Percentiles rank a stretch among this genome's conserved stretches.
Conservation (phyloP, 768 basidiomycete genomes). For the Cyclocybe aegerita region DNA sequence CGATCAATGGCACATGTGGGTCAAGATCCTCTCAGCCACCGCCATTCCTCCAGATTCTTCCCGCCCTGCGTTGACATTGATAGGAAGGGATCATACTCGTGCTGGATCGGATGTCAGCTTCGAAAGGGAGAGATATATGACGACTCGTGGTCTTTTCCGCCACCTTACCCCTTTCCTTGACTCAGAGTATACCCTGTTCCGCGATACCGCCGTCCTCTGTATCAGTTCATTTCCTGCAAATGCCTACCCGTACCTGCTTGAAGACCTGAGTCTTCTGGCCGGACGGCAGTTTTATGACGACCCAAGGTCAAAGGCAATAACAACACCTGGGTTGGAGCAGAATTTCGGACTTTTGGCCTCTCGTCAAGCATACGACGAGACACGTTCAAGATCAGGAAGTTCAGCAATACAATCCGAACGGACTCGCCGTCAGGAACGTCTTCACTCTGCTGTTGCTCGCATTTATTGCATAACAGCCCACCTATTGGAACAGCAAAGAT, state of each 20-base stretch:
- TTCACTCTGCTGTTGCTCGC: slow-evolving; percentile 84
- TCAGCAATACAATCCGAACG: slow-evolving; percentile 47
- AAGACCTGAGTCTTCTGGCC: slow-evolving; percentile 79
- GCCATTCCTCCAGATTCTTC: slow-evolving; percentile 62
- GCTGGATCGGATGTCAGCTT: slow-evolving; percentile 73
- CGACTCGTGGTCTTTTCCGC: slow-evolving; percentile 79
- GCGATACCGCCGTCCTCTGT: slow-evolving; percentile 84
- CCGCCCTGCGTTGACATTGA: slow-evolving; percentile 50
- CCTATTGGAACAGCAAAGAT: slow-evolving; percentile 67
- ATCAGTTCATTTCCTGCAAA: slow-evolving; percentile 83
- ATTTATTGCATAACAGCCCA: slow-evolving; percentile 88
- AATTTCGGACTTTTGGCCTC: slow-evolving; percentile 35
- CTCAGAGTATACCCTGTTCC: slow-evolving; percentile 79
- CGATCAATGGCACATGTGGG: slow-evolving; percentile 83
- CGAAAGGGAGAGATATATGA: slow-evolving; percentile 80
- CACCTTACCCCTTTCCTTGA: slow-evolving; percentile 87
- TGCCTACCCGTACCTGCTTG: slow-evolving; percentile 78
- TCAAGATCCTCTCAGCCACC: slow-evolving; percentile 84
- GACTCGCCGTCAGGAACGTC: slow-evolving; percentile 70
- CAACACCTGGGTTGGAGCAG: slow-evolving; percentile 36
- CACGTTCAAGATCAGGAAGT: slow-evolving; percentile 45
- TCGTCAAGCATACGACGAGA: slow-evolving; percentile 68
- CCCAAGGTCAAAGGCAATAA: slow-evolving; percentile 41
- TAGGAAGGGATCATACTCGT: slow-evolving; percentile 67
- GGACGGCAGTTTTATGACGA: slow-evolving; percentile 87